Conservation (phyloP, 1,284 basidiomycete genomes). For the Cryptococcus sp. region DNA sequence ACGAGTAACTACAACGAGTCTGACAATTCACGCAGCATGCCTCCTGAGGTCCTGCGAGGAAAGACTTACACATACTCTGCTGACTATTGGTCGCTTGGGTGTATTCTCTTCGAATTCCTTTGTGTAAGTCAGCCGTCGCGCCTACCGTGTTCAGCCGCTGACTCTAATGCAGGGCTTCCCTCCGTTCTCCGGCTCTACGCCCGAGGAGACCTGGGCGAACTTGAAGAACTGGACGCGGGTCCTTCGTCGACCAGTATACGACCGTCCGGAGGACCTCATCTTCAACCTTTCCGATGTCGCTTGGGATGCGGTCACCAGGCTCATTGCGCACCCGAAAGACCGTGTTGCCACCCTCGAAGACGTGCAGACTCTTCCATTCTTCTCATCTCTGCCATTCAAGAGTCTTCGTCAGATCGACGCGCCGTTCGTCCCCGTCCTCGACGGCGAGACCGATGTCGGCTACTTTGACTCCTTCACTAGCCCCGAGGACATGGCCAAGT, state of each 20-base stretch:
- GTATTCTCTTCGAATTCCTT: slow-evolving; percentile 98
- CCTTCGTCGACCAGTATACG: slow-evolving; percentile 88
- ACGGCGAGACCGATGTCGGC: slow-evolving; percentile 92
- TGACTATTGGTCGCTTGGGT: slow-evolving; percentile 98
- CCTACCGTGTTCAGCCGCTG: neutral
- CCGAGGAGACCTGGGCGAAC: slow-evolving; percentile 99
- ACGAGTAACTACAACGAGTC: neutral
- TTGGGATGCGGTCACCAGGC: slow-evolving; percentile 93
- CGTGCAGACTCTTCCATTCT: slow-evolving; percentile 82
- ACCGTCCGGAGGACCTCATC: slow-evolving; percentile 92
- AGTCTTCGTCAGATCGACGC: slow-evolving; percentile 75
- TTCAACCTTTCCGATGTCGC: slow-evolving; percentile 94
- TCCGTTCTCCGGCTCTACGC: slow-evolving; percentile 91
- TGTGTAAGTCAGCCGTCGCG: slow-evolving; percentile 49
- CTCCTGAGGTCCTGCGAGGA: slow-evolving; percentile 83
- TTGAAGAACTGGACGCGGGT: slow-evolving; percentile 97
- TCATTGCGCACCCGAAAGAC: slow-evolving; percentile 73
- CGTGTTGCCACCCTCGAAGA: slow-evolving; percentile 76
- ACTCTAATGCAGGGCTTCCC: slow-evolving; percentile 69
- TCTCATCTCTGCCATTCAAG: slow-evolving; percentile 73
- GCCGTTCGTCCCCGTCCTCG: slow-evolving; percentile 93
- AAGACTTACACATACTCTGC: slow-evolving; percentile 94
- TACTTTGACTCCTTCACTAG: slow-evolving; percentile 98
- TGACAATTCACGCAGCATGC: slow-evolving; percentile 40
- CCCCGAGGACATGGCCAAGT: slow-evolving; percentile 96